These are phyloP conservation scores for Ascobolus immersus DNA, from an alignment of 495 filamentous ascomycete genomes.

Conservation along the genomic window DNA sequence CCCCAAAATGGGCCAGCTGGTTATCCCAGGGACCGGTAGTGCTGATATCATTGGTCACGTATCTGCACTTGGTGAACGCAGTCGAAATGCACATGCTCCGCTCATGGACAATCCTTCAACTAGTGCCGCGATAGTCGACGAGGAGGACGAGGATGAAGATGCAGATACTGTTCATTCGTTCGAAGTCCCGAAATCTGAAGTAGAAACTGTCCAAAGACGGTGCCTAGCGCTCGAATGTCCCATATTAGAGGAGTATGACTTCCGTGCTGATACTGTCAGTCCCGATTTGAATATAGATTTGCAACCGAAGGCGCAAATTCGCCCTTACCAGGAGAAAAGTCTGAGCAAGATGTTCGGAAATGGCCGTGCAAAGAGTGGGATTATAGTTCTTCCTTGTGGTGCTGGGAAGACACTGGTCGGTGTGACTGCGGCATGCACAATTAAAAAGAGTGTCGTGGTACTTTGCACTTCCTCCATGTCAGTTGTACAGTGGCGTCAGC, in stretches of 20 bases:
- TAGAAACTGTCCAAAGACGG: constrained; percentile 69
- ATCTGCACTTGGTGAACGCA: constrained; percentile 27
- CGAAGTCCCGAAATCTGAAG: constrained; percentile 49
- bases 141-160: constrained; percentile 78
- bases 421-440: constrained; percentile 88
- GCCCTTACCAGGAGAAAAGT: constrained; percentile 86
- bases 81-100: constrained; percentile 15
- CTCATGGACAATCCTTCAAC: constrained; percentile 22
- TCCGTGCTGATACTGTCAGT: constrained; percentile 76
- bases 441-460: constrained; percentile 86
- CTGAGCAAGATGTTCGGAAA: constrained; percentile 99
- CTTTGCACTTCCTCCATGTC: constrained; percentile 96
- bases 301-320: constrained; percentile 57
- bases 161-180: constrained; percentile 82
- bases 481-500: constrained; percentile 84
- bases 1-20: constrained; percentile 65
- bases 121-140: constrained; percentile 35
- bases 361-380: constrained; percentile 81
- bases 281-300: constrained; percentile 79
- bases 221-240: constrained; percentile 70
- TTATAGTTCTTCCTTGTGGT: constrained; percentile 91
- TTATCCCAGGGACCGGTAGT: constrained; percentile 86
- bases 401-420: constrained; percentile 94
- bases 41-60: constrained; percentile 66
- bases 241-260: constrained; percentile 90